phyloP scores from a whole-genome alignment of 106 monocot species.

The Dendrobium catenatum region DNA sequence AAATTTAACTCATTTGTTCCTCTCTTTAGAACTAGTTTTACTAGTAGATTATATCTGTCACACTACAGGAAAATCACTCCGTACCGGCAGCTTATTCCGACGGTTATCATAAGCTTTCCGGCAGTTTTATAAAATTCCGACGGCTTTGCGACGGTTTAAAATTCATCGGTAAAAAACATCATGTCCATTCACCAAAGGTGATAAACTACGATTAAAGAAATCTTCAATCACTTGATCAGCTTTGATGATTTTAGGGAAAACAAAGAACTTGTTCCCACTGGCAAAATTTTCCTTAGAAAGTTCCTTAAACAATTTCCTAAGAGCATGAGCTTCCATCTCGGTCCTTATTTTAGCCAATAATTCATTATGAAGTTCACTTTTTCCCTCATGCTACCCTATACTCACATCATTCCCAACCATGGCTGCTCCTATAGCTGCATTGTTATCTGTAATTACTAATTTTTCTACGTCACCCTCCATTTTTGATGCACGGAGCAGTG shows the following conservation, averaged over 20 bases:
- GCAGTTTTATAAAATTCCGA: no score
- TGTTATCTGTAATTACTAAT: constrained; percentile 1
- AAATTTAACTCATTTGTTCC: no score
- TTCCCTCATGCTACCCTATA: constrained; percentile 1
- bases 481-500: neutral
- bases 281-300: constrained; percentile 48
- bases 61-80: no score
- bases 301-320: constrained; percentile 36
- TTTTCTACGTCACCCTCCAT: neutral
- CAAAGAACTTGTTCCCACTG: constrained; percentile 53
- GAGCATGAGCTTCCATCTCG: constrained; percentile 35
- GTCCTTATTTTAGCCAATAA: constrained; percentile 9
- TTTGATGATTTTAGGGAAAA: constrained; percentile 49
- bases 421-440: constrained; percentile 1
- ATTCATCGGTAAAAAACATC: constrained; percentile 17
- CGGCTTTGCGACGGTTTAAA: no score
- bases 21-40: no score
- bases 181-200: constrained; percentile 45
- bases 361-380: constrained; percentile 1
- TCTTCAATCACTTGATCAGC: constrained; percentile 45
- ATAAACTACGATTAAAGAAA: constrained; percentile 57
- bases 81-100: no score
- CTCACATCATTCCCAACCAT: neutral
- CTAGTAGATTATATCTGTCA: no score
- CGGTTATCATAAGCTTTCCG: no score